Percentiles rank a stretch among this genome's conserved stretches.
These are phyloP conservation scores for Exophiala dermatitidis DNA, from an alignment of 2,329 filamentous ascomycete species.

Conservation along the genomic window DNA sequence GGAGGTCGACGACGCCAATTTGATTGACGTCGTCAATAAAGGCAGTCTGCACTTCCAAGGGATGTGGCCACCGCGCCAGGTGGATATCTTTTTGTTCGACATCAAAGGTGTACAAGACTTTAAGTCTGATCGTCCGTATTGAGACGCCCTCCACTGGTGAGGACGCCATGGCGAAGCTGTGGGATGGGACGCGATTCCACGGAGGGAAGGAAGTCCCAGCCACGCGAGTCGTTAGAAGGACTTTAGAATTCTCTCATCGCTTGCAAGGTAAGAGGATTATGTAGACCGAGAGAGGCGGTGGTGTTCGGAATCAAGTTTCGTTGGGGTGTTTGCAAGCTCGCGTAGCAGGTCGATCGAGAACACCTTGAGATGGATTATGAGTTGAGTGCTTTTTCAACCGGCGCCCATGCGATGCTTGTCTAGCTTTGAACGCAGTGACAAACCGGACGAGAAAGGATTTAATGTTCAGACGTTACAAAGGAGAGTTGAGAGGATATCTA, in stretches of 20 bases:
- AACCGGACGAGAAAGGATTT: slow-evolving; percentile 5
- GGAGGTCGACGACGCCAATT: slow-evolving; percentile 82
- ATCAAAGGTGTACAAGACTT: slow-evolving; percentile 95
- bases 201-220: slow-evolving; percentile 6
- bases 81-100: slow-evolving; percentile 81
- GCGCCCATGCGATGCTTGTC: slow-evolving; percentile 6
- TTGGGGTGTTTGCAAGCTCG: neutral
- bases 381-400: slow-evolving; percentile 1
- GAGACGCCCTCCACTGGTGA: slow-evolving; percentile 35
- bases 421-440: neutral
- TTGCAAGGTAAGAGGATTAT: neutral
- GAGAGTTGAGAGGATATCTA: neutral
- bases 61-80: slow-evolving; percentile 74
- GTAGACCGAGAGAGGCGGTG: neutral
- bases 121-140: slow-evolving; percentile 64
- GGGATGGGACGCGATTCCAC: slow-evolving; percentile 6
- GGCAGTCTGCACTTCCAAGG: slow-evolving; percentile 71
- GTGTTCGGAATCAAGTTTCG: neutral
- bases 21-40: slow-evolving; percentile 69
- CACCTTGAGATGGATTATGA: neutral
- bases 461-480: neutral
- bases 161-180: slow-evolving; percentile 19
- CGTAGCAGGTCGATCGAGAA: neutral
- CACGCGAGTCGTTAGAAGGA: neutral
- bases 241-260: slow-evolving; percentile 11